Base-by-base conservation (phyloP, 345 rosid species). In the Lepidium sativum region DNA sequence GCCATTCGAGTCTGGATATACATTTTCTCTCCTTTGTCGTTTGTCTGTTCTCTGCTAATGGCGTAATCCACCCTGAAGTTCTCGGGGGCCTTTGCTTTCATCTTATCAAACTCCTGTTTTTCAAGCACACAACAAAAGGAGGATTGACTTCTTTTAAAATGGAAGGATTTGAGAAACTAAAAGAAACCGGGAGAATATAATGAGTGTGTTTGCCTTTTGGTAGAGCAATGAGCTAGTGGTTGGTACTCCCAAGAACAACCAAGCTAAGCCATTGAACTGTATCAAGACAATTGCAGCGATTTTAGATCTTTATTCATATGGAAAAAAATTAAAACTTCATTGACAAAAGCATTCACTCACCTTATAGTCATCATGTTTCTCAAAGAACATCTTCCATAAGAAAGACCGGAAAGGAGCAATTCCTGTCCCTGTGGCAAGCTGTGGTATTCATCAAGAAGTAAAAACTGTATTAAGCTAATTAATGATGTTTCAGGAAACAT, bases 371-470 rank as follows among this genome's bases (percentile, higher is more conserved):
- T 86, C 88, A 11, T 85, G 82, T 78, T 89, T 87, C 81, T 92
- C 96, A 1, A 92, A 89, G 77, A 89, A 84, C 95, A 92, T 89
- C 65, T 92, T 89, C 96, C 98, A 89, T 64, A 92, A 74, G 83
- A 79, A 89, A 29, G 88, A 75, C 15, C 92, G 65, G 82, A 92
- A 92, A 48, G 98, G 98, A 60, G 96, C 98, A 49, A 87, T 92
- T 31, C 95, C 95, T 17, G 95, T 89, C 73, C 96, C 95, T 11
- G 91, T 86, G 14, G 77, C 98, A 70, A 92, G 96, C 96, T 84
- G 80, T 34, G 17, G 44, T 50, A 25, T 31, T 17, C 70, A 75
- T 57, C 37, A 63, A 63, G 45, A 34, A 55, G 57, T 44, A 50
- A 62, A 41, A 44, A 5, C 40, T 43, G 6, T 50, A 29, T 20